phyloP scores from a whole-genome alignment of 192 early-diverging fungal genomes.

The Coemansia sp. region DNA sequence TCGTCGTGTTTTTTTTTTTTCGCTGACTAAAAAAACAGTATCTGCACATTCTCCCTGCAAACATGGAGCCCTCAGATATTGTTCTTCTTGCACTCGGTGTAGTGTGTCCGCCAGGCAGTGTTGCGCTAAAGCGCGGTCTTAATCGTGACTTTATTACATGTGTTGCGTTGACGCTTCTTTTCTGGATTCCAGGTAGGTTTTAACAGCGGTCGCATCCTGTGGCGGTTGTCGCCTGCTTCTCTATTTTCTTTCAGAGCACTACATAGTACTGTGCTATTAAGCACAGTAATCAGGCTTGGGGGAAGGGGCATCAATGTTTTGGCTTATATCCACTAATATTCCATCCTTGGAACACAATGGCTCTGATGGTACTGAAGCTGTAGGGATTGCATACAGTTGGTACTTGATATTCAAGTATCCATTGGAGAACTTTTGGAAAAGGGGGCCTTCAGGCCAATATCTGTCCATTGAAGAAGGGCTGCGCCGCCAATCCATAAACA shows the following conservation, averaged over 20 bases:
- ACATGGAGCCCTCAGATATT: slow-evolving; percentile 51
- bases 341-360: slow-evolving; percentile 1
- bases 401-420: slow-evolving; percentile 49
- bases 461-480: slow-evolving; percentile 46
- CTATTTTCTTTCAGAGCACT: background rate
- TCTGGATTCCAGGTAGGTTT: slow-evolving; percentile 64
- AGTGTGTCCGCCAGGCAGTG: slow-evolving; percentile 64
- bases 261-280: background rate
- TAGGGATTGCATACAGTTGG: slow-evolving; percentile 51
- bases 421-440: slow-evolving; percentile 36
- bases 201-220: background rate
- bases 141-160: slow-evolving; percentile 66
- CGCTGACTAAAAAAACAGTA: background rate
- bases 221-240: background rate
- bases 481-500: slow-evolving; percentile 42
- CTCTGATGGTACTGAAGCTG: background rate
- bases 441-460: slow-evolving; percentile 23
- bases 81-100: slow-evolving; percentile 45
- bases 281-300: background rate
- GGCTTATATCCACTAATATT: background rate
- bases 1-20: slow-evolving; percentile 9
- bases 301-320: background rate
- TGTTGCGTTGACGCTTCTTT: slow-evolving; percentile 65
- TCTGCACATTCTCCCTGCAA: background rate
- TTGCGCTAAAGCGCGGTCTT: slow-evolving; percentile 64